Conservation (phyloP, 2,329 filamentous ascomycete genomes). For the Fusarium devonianum region DNA sequence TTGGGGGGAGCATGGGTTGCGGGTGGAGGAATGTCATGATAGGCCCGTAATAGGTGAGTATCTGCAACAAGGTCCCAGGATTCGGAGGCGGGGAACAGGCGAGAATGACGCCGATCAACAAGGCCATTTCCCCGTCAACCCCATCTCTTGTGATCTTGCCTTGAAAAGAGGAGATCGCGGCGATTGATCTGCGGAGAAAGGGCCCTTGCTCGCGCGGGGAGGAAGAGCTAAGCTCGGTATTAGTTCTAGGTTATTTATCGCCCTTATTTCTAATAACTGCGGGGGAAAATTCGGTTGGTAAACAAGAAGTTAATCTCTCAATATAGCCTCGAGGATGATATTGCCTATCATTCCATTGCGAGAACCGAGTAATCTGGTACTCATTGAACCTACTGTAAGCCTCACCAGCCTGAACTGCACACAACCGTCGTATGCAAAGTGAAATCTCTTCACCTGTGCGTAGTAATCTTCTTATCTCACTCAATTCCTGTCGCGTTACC, state of each 20-base stretch:
- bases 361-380: too few relatives aligned
- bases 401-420: slow-evolving; percentile 9
- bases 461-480: neutral
- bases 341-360: too few relatives aligned
- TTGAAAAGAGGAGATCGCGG: slow-evolving; percentile 17
- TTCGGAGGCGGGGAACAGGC: neutral
- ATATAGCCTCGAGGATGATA: neutral
- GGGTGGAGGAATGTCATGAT: neutral
- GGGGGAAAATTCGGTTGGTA: slow-evolving; percentile 36
- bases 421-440: slow-evolving; percentile 4
- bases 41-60: slow-evolving; percentile 2
- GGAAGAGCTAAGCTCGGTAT: slow-evolving; percentile 25
- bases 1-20: too few relatives aligned
- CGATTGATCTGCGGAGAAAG: slow-evolving; percentile 33
- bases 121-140: neutral
- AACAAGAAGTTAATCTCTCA: neutral
- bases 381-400: too few relatives aligned
- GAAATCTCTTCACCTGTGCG: neutral
- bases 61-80: neutral
- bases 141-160: slow-evolving; percentile 6
- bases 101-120: slow-evolving; percentile 18
- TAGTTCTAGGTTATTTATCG: too few relatives aligned
- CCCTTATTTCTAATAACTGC: slow-evolving; percentile 25
- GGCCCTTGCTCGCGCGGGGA: slow-evolving; percentile 33
- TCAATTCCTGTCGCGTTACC: neutral